These are phyloP conservation scores for Grosmannia penicillata DNA, from an alignment of 2,329 filamentous ascomycete genomes.

Conservation along the genomic window DNA sequence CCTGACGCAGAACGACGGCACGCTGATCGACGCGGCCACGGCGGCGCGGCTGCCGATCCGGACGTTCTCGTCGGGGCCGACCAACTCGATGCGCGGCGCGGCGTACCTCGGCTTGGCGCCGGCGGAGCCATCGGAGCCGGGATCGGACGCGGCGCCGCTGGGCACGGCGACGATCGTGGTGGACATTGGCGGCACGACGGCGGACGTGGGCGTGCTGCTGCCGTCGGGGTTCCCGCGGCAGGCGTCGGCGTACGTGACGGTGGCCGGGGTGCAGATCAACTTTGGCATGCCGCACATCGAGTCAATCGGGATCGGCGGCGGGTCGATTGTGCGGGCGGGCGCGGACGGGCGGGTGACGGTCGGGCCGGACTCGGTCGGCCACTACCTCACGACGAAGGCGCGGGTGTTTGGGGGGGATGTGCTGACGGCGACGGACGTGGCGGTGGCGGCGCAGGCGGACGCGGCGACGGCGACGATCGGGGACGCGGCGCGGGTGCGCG, in stretches of 20 bases:
- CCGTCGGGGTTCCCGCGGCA: slow-evolving; percentile 49
- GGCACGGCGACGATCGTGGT: slow-evolving; percentile 30
- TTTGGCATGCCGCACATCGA: slow-evolving; percentile 41
- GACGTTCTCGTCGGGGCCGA: slow-evolving; percentile 47
- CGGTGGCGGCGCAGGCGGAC: too few relatives aligned
- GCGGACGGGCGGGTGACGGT: slow-evolving; percentile 23
- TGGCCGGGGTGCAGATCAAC: slow-evolving; percentile 49
- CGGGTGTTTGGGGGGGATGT: slow-evolving; percentile 39
- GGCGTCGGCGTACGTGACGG: slow-evolving; percentile 43
- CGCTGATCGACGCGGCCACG: slow-evolving; percentile 35
- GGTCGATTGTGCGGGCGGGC: slow-evolving; percentile 17
- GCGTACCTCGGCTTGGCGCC: slow-evolving; percentile 36
- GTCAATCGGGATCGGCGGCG: slow-evolving; percentile 43
- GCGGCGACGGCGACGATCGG: slow-evolving; percentile 9
- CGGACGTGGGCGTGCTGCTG: slow-evolving; percentile 46
- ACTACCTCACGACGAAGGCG: slow-evolving; percentile 34
- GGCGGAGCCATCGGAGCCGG: background rate
- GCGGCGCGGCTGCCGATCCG: slow-evolving; percentile 43
- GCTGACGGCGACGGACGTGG: slow-evolving; percentile 44
- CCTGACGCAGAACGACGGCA: slow-evolving; percentile 49
- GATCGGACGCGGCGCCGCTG: background rate
- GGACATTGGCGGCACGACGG: slow-evolving; percentile 52
- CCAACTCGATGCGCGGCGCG: slow-evolving; percentile 47
- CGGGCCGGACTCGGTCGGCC: slow-evolving; percentile 14
- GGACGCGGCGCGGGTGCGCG: slow-evolving; percentile 19